A percentile compares a stretch with the other conserved stretches of the same genome.
Evolutionary conservation across 768 basidiomycete species (phyloP).

Genomic region (Naganishia friedmannii): DNA sequence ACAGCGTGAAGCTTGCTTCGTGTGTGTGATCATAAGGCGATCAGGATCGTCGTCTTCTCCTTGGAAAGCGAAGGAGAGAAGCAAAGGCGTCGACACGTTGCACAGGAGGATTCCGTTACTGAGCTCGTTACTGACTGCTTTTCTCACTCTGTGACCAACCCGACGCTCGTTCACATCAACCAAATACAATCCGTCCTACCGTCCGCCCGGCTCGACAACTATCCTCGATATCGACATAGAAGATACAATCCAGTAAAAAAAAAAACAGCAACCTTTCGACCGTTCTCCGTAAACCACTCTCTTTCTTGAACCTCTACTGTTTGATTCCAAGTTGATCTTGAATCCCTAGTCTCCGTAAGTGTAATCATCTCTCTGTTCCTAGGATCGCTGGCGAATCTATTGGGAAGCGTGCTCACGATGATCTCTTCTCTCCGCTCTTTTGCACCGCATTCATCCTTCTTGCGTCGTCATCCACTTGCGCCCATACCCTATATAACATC

Average conservation of each 20-base stretch:
- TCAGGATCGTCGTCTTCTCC: background rate
- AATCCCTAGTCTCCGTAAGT: constrained; percentile 17
- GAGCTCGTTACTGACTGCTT: background rate
- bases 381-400: background rate
- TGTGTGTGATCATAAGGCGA: background rate
- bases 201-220: background rate
- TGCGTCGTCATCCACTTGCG: background rate
- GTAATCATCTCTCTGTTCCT: background rate
- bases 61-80: constrained; percentile 2
- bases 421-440: constrained; percentile 1
- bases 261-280: background rate
- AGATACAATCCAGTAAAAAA: background rate
- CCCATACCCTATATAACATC: background rate
- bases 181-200: background rate
- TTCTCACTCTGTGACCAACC: background rate
- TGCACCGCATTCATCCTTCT: background rate
- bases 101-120: background rate
- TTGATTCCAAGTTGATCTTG: constrained; percentile 16
- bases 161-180: constrained; percentile 4
- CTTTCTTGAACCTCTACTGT: background rate
- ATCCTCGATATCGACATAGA: background rate
- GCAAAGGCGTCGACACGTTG: background rate
- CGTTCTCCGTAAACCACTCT: background rate
- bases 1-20: background rate
- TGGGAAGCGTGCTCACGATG: background rate